Evolutionary conservation across 2,329 filamentous ascomycete genomes (phyloP), one percentile per base, ranked within the genome.

Genomic region (Sporothrix mexicana): DNA sequence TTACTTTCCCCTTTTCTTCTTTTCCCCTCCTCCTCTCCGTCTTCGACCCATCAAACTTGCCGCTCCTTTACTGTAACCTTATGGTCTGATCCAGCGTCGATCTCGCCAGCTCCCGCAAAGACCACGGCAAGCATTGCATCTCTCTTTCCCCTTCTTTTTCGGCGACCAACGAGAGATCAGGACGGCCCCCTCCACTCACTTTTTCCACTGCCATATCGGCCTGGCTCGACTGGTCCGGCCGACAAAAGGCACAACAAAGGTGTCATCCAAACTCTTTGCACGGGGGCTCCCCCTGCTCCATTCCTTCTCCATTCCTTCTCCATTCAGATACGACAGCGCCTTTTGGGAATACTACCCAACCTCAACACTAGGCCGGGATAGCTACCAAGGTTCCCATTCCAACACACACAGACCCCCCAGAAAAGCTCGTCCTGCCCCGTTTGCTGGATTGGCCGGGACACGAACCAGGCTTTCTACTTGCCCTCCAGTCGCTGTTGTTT

Each of bases 81-180:
- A 62, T 43, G 55, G 72, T 69, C 45, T 62, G 64, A 61, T 71
- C 55, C 69, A 53, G 45, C 53, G 57, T 69, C 72, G 69, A 72
- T 73, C 72, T 72, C 62, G 61, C 62, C 61, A 67, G 43, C 62
- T 73, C 72, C 72, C 61, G 69, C 43, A 47, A 36, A 64, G 51
- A 17, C 57, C 17, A 62, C 53, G 25, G 45, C 51, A 68, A 67
- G 57, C 59, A 10, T 64, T 23, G 47, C 66, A 25, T 62, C 49
- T 17, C 10, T 43, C 30, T 70, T 41, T 49, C 51, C 20, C 36
- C 57, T 49, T 30, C 23, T 20, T 23, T 12, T 25, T 7, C n/a
- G 8, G 20, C 25, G 23, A n/a, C 68, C 41, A 59, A 59, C 25
- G 15, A 9, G 12, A 25, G 53, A 10, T 8, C 13, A 25, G 10